Evolutionary conservation across 2,329 filamentous ascomycete genomes (phyloP).

Genomic region (Peltaster fructicola): DNA sequence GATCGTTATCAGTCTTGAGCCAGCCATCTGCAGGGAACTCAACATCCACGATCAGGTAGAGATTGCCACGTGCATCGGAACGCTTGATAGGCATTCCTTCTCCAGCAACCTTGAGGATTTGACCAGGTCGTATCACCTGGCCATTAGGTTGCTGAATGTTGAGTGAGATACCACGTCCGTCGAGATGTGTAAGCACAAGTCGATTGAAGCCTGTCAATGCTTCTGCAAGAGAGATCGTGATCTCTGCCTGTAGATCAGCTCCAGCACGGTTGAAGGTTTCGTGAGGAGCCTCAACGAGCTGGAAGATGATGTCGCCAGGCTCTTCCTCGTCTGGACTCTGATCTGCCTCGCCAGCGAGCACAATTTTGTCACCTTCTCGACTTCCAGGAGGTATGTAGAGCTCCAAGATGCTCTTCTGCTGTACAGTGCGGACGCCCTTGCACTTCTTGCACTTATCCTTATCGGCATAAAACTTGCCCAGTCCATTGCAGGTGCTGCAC

Average conservation of each 20-base stretch:
- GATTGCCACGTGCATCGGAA: constrained; percentile 65
- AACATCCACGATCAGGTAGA: constrained; percentile 74
- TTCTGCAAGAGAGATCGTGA: constrained; percentile 68
- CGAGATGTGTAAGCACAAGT: constrained; percentile 79
- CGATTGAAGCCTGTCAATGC: constrained; percentile 78
- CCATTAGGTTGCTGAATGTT: constrained; percentile 52
- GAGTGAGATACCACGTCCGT: constrained; percentile 76
- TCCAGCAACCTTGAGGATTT: constrained; percentile 68
- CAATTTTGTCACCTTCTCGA: constrained; percentile 68
- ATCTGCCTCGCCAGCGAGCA: constrained; percentile 84
- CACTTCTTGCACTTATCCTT: constrained; percentile 99
- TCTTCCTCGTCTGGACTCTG: constrained; percentile 76
- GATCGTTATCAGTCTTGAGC: constrained; percentile 49
- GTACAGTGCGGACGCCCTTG: constrained; percentile 75
- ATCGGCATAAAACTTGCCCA: constrained; percentile 77
- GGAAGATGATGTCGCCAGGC: constrained; percentile 86
- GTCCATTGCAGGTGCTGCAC: constrained; percentile 69
- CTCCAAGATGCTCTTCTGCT: constrained; percentile 86
- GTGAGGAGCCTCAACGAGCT: constrained; percentile 65
- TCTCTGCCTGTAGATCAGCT: constrained; percentile 63
- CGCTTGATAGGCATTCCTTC: constrained; percentile 93
- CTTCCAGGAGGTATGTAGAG: constrained; percentile 83
- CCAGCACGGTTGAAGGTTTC: constrained; percentile 68
- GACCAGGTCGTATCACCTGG: constrained; percentile 63
- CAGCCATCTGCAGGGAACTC: constrained; percentile 80